Percentiles rank a stretch among this genome's conserved stretches.
These are phyloP conservation scores for Russula sp. DNA, from an alignment of 768 basidiomycete species.

Conservation along the genomic window DNA sequence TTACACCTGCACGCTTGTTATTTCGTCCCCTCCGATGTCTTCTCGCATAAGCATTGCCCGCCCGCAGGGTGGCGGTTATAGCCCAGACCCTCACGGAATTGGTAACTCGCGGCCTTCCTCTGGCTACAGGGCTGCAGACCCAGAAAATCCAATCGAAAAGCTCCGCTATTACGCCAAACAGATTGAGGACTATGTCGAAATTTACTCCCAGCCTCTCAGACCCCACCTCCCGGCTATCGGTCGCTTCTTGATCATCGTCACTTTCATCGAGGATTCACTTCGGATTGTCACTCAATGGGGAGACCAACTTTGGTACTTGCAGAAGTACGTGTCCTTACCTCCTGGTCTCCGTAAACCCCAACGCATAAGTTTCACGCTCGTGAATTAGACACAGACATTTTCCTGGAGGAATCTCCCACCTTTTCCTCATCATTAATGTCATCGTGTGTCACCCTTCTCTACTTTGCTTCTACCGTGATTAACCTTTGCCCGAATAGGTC, in stretches of 20 bases:
- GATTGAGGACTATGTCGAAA: conserved; percentile 90
- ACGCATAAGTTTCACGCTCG: neutral
- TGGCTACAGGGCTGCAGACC: conserved; percentile 75
- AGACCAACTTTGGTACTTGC: conserved; percentile 98
- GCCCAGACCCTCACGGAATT: conserved; percentile 72
- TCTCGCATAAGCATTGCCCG: conserved; percentile 80
- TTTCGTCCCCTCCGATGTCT: conserved; percentile 44
- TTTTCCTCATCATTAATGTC: conserved; percentile 90
- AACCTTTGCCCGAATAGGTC: conserved; percentile 42
- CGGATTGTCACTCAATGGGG: conserved; percentile 92
- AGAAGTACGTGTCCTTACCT: conserved; percentile 57
- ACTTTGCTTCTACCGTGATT: neutral
- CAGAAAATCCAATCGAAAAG: conserved; percentile 78
- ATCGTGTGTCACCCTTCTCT: conserved; percentile 51
- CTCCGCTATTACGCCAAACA: conserved; percentile 61
- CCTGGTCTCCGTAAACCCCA: conserved; percentile 15
- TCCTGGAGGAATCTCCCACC: conserved; percentile 90
- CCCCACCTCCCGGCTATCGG: conserved; percentile 94
- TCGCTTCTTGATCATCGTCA: conserved; percentile 95
- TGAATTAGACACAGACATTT: conserved; percentile 80
- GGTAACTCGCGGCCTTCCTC: conserved; percentile 61
- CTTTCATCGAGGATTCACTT: conserved; percentile 95
- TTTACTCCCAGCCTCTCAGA: conserved; percentile 86
- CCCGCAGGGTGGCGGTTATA: conserved; percentile 49
- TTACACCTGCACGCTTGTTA: neutral